Base-by-base conservation (phyloP, 2,329 filamentous ascomycete genomes). In the Xylariaceae sp. region DNA sequence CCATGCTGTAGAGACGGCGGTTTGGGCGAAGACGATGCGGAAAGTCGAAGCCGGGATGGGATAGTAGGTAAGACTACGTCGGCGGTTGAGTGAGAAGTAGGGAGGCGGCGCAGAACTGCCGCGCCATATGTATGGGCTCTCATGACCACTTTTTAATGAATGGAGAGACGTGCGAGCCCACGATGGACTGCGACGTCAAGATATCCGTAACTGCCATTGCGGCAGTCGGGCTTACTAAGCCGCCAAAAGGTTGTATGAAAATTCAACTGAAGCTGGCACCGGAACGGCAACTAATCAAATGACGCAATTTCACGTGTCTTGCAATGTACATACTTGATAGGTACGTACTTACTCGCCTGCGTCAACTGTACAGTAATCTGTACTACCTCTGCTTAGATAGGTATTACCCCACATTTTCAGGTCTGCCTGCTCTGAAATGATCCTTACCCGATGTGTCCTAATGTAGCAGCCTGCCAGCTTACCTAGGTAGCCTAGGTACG, bases 101-200 rank as follows among this genome's bases (percentile, higher is more conserved):
- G 62, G 46, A 61, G 46, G 44, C 66, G 65, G 50, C 67, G 69
- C 52, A 72, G 58, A 19, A 61, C 63, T 20, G 44, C 49, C 5
- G 60, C 48, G 40, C 60, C 62, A 55, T 60, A 60, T 43, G 45
- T 53, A 43, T 62, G 65, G 32, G 61, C 54, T 47, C 50, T 65
- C 67, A 71, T 70, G 44, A n/a, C 57, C 51, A 47, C 16, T 50
- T 14, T 41, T 40, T 7, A 12, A 21, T 26, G 29, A 23, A 37
- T 5, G 19, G 47, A 16, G 16, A 44, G 20, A 49, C 47, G 7
- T 52, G 20, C 42, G 41, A 63, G 54, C 44, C 52, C 41, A 23
- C 20, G 43, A 56, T 55, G 52, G 55, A 59, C 54, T 49, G 44
- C 29, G 32, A 48, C 20, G 42, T 53, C 29, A 20, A 40, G 40